Conservation (phyloP, 2,329 filamentous ascomycete genomes). For the Capronia epimyces region DNA sequence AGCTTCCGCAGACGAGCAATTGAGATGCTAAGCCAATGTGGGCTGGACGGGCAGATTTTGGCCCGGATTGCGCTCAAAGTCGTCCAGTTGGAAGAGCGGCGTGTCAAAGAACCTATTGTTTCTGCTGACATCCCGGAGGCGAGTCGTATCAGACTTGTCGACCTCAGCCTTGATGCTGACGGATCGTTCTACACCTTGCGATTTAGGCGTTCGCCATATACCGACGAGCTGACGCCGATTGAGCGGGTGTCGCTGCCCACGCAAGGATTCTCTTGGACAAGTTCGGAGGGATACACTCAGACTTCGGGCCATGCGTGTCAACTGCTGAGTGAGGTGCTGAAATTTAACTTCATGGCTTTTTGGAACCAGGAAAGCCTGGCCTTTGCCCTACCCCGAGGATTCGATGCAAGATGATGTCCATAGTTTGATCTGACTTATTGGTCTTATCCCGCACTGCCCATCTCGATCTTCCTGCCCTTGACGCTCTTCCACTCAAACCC, state of each 20-base stretch:
- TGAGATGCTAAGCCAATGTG: constrained; percentile 10
- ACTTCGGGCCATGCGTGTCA: constrained; percentile 4
- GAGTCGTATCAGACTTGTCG: constrained; percentile 9
- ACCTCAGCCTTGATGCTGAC: not conserved
- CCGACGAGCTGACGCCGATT: not conserved
- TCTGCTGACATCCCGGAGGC: constrained; percentile 16
- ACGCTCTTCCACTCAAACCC: constrained; percentile 31
- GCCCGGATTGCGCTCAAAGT: constrained; percentile 13
- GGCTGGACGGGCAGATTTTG: constrained; percentile 13
- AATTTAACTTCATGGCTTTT: constrained; percentile 17
- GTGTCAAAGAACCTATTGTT: constrained; percentile 6
- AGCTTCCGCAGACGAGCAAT: constrained; percentile 14
- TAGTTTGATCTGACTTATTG: no score
- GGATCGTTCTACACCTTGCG: constrained; percentile 1
- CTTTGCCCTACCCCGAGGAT: not conserved
- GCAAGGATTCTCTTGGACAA: constrained; percentile 2
- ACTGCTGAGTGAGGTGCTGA: constrained; percentile 4
- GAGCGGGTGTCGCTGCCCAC: constrained; percentile 2
- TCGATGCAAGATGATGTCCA: no score
- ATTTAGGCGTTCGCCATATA: constrained; percentile 7
- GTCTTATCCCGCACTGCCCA: constrained; percentile 21
- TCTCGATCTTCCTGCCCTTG: constrained; percentile 28
- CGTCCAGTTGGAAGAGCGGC: constrained; percentile 15
- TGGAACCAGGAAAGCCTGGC: constrained; percentile 11
- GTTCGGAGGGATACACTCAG: no score